These are phyloP conservation scores for Boletus rex-veris DNA, from an alignment of 768 basidiomycete genomes.

Conservation along the genomic window DNA sequence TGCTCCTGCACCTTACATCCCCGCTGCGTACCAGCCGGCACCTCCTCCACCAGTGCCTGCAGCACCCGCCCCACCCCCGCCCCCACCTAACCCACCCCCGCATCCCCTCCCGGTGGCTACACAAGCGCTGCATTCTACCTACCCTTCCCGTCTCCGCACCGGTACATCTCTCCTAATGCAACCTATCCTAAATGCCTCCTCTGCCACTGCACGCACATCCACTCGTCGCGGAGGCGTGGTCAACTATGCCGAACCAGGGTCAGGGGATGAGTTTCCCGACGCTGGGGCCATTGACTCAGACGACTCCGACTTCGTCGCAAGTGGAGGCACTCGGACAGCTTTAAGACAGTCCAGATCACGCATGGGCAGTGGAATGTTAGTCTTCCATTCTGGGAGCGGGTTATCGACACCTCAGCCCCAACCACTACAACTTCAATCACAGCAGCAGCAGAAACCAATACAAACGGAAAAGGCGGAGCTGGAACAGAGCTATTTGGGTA, in stretches of 20 bases:
- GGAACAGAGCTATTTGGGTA: slow-evolving; percentile 88
- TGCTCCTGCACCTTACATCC: slow-evolving; percentile 33
- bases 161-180: slow-evolving; percentile 90
- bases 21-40: slow-evolving; percentile 38
- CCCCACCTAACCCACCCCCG: slow-evolving; percentile 47
- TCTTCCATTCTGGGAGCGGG: slow-evolving; percentile 53
- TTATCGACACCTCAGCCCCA: slow-evolving; percentile 34
- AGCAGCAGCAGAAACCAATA: slow-evolving; percentile 16
- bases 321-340: slow-evolving; percentile 57
- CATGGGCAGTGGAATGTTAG: slow-evolving; percentile 47
- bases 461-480: slow-evolving; percentile 53
- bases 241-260: slow-evolving; percentile 86
- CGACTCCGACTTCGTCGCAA: slow-evolving; percentile 77
- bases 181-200: slow-evolving; percentile 56
- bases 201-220: slow-evolving; percentile 43
- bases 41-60: slow-evolving; percentile 30
- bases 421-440: slow-evolving; percentile 14
- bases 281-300: slow-evolving; percentile 81
- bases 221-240: slow-evolving; percentile 66
- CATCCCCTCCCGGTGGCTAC: slow-evolving; percentile 55
- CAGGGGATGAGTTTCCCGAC: slow-evolving; percentile 77
- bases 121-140: slow-evolving; percentile 80
- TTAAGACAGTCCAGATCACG: slow-evolving; percentile 45
- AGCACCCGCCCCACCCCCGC: slow-evolving; percentile 27
- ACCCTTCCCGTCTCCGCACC: slow-evolving; percentile 85